Evolutionary conservation across 371 early-diverging fungal genomes (phyloP).

Genomic region (Syncephalastrum monosporum): DNA sequence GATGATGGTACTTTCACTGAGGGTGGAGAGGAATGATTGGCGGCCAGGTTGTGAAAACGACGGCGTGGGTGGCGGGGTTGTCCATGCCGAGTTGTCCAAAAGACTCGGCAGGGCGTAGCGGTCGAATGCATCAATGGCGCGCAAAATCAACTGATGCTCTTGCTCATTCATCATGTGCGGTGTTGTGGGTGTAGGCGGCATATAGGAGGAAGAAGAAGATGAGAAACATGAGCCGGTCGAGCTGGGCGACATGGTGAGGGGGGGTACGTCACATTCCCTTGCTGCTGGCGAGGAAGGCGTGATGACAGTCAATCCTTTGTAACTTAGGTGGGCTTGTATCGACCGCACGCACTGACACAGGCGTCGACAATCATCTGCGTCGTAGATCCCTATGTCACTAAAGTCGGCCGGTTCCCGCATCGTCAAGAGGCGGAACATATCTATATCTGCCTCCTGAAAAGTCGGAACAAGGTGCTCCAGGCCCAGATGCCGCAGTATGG

Average conservation of each 20-base stretch:
- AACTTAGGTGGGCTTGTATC: conserved; percentile 22
- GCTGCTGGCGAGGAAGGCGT: conserved; percentile 1
- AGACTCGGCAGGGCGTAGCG: conserved; percentile 21
- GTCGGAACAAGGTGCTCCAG: conserved; percentile 32
- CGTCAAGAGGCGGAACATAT: conserved; percentile 20
- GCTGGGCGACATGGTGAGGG: conserved; percentile 1
- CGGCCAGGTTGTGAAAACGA: conserved; percentile 15
- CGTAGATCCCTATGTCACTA: conserved; percentile 22
- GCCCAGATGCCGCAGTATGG: conserved; percentile 25
- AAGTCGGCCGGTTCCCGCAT: conserved; percentile 28
- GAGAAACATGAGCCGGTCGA: conserved; percentile 1
- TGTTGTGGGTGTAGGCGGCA: not conserved
- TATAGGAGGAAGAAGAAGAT: not conserved
- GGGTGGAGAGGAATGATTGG: conserved; percentile 10
- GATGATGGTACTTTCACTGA: conserved; percentile 12
- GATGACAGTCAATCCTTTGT: conserved; percentile 16
- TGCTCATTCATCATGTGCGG: conserved; percentile 2
- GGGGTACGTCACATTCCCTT: not conserved
- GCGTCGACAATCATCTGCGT: conserved; percentile 25
- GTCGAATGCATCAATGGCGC: conserved; percentile 30
- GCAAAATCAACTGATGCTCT: conserved; percentile 15
- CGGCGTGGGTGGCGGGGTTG: conserved; percentile 10
- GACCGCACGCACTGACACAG: conserved; percentile 23
- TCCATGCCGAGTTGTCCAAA: conserved; percentile 9
- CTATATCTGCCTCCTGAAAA: conserved; percentile 27